phyloP scores from a whole-genome alignment of 306 rosid genomes.

The Vigna radiata region DNA sequence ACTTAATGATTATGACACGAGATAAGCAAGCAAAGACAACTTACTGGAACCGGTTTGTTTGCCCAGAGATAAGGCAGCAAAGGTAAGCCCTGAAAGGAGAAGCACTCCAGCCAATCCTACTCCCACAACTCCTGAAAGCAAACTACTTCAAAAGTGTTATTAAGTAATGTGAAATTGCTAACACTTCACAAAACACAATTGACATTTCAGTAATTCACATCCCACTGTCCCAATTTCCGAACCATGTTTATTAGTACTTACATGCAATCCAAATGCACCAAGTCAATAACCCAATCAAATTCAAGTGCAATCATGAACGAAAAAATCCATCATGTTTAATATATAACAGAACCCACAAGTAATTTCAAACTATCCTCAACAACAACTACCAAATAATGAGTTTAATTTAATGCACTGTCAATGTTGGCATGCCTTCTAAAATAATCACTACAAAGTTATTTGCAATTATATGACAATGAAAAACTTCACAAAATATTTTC shows the following conservation, averaged over 20 bases:
- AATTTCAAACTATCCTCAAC: not conserved
- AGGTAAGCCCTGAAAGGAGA: constrained; percentile 72
- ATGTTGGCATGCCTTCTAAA: not conserved
- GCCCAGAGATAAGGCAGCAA: constrained; percentile 71
- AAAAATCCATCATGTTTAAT: constrained; percentile 16
- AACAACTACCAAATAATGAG: not conserved
- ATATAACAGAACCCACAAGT: not conserved
- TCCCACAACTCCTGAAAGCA: constrained; percentile 87
- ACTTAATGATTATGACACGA: constrained; percentile 14
- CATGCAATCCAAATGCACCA: constrained; percentile 24
- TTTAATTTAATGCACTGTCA: not conserved
- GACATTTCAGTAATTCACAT: constrained; percentile 22
- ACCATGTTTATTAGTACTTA: not conserved
- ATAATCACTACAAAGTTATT: not conserved
- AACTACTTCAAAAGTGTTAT: constrained; percentile 70
- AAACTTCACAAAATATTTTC: not conserved
- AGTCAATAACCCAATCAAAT: constrained; percentile 16
- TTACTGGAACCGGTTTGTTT: constrained; percentile 65
- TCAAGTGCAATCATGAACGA: constrained; percentile 21
- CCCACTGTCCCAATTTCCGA: constrained; percentile 2
- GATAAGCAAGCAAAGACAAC: constrained; percentile 42
- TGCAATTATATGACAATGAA: not conserved
- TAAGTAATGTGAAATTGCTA: constrained; percentile 49
- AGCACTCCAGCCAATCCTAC: constrained; percentile 85
- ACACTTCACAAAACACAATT: constrained; percentile 23